Conservation (phyloP, 202 grass and related monocot genomes). For the Eragrostis tef region DNA sequence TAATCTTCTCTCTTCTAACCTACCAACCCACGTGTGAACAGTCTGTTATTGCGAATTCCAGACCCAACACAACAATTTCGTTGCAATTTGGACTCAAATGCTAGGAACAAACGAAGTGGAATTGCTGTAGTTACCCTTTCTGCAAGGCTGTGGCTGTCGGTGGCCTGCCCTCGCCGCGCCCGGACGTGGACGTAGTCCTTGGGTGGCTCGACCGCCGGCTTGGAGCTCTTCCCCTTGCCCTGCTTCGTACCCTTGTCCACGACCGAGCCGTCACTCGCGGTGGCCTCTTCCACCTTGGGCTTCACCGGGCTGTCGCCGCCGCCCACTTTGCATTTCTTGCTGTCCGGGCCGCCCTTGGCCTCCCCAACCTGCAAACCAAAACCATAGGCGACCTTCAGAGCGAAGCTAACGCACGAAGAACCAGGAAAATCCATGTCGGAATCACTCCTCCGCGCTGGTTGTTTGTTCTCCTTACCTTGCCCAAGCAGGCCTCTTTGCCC, state of each 20-base stretch:
- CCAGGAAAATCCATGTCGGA: background rate
- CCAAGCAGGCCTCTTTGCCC: no score
- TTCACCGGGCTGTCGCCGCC: constrained; percentile 13
- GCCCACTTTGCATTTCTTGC: constrained; percentile 58
- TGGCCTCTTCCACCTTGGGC: constrained; percentile 56
- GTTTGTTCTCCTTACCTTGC: constrained; percentile 54
- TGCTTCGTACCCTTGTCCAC: constrained; percentile 48
- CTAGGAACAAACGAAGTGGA: background rate
- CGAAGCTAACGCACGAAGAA: background rate
- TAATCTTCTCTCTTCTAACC: constrained; percentile 99
- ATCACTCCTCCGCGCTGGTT: background rate
- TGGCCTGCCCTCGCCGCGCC: constrained; percentile 90
- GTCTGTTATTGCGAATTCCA: background rate
- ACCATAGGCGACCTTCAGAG: background rate
- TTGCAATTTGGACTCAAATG: background rate
- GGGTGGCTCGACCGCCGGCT: constrained; percentile 56
- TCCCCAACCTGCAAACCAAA: constrained; percentile 53
- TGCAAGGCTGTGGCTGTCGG: constrained; percentile 93
- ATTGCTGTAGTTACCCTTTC: constrained; percentile 66
- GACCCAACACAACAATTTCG: background rate
- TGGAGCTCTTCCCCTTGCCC: constrained; percentile 64
- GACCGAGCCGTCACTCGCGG: constrained; percentile 44
- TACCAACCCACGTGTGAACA: constrained; percentile 37
- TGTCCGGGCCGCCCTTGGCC: constrained; percentile 32
- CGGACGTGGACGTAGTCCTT: constrained; percentile 97